Evolutionary conservation across 2,329 filamentous ascomycete species (phyloP), one percentile per base, ranked within the genome.

Genomic region (Colletotrichum euphorbiae): DNA sequence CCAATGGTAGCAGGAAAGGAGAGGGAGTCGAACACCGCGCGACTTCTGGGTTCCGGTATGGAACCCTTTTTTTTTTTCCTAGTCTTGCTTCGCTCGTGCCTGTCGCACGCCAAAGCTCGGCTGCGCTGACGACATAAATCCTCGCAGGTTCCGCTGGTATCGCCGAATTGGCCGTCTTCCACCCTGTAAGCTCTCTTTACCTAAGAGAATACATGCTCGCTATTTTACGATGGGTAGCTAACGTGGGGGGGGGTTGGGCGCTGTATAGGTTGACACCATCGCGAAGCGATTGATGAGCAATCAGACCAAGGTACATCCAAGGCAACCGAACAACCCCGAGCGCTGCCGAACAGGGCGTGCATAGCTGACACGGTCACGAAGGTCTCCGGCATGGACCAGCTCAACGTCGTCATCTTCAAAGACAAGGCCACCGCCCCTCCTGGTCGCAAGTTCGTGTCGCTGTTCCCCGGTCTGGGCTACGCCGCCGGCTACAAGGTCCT

Each of bases 251-350:
- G 6, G 6, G n/a, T n/a, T n/a, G n/a, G n/a, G 28, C 6, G 28
- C 28, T 28, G 50, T 12, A n/a, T 70, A 95, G 92, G 93, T 99
- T 80, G 96, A 99, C 83, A 99, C 96, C 57, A 98, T 97, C 76
- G 95, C 96, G 71, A 99, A 99, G 87, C 93, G 96, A 74, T 89
- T 99, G 82, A 99, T 99, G 96, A 98, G 94, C 89, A 98, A 99
- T 82, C 91, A 97, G 80, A 89, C 89, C 15, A 70, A 70, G 69
- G 69, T 70, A 61, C n/a, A 56, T 28, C 19, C 58, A 89, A 85
- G n/a, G 87, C 93, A 74, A 77, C 82, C 63, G 86, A 82, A 59
- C 74, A 82, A 13, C 17, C 19, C 21, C 12, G 56, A 65, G 21
- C 17, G 51, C 9, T 28, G 7, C 28, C 31, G 8, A 40, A 17